Conservation (phyloP, 1,284 basidiomycete species). For the Austropuccinia psidii region DNA sequence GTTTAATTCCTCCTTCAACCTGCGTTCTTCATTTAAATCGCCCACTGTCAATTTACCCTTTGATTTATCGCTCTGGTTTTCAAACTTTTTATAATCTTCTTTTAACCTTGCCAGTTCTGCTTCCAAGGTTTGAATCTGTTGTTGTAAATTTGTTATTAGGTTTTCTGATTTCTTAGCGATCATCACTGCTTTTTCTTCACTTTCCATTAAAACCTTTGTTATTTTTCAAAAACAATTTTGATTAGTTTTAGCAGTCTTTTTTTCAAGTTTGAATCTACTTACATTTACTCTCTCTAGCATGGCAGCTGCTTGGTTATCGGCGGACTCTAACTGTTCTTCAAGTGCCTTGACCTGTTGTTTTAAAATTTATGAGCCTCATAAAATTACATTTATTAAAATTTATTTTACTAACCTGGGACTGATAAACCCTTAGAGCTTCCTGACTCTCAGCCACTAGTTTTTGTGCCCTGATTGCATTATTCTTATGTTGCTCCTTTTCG, state of each 20-base stretch:
- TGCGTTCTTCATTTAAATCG: not conserved
- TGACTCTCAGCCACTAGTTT: constrained; percentile 1
- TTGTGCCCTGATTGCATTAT: not conserved
- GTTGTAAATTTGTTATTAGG: not conserved
- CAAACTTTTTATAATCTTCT: not conserved
- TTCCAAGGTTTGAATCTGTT: not conserved
- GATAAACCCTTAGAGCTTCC: not conserved
- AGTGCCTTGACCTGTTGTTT: constrained; percentile 4
- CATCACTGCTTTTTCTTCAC: constrained; percentile 10
- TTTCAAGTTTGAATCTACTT: not conserved
- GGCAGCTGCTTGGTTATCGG: constrained; percentile 21
- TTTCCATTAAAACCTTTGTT: constrained; percentile 23
- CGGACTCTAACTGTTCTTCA: constrained; percentile 9
- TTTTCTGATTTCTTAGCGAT: not conserved
- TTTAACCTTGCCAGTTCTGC: not conserved
- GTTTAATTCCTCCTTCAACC: too few species aligned
- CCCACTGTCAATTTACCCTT: not conserved
- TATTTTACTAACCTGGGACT: constrained; percentile 5
- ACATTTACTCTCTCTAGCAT: constrained; percentile 29
- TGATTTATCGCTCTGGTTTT: not conserved
- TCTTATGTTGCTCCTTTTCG: constrained; percentile 7
- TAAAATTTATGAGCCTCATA: not conserved
- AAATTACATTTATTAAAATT: not conserved
- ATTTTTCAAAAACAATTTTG: not conserved
- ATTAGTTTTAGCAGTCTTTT: not conserved